phyloP scores from a whole-genome alignment of 345 rosid genomes.

The Cardamine chenopodiifolia region DNA sequence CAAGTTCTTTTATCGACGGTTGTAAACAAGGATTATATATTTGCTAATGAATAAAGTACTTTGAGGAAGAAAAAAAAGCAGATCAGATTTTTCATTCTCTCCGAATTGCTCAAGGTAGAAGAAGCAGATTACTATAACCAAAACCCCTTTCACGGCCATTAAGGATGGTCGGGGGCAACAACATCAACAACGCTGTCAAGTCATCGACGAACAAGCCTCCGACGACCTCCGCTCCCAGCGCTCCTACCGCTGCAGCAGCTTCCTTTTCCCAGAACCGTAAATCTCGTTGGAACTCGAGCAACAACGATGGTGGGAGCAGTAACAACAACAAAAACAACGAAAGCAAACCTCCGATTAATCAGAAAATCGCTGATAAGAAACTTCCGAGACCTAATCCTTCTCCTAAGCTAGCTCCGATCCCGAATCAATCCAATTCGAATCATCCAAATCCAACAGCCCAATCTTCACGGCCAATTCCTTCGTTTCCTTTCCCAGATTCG shows the following conservation, averaged over 20 bases:
- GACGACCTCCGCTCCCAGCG: slow-evolving; percentile 40
- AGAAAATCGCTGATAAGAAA: slow-evolving; percentile 42
- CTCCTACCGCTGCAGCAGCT: slow-evolving; percentile 18
- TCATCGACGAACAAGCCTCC: slow-evolving; percentile 48
- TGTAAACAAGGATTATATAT: too few species aligned
- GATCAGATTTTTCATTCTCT: neutral
- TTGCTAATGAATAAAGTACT: too few species aligned
- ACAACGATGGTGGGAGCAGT: slow-evolving; percentile 37
- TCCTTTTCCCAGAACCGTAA: slow-evolving; percentile 52
- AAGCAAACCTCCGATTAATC: slow-evolving; percentile 27
- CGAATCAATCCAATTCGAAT: slow-evolving; percentile 46
- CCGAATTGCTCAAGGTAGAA: neutral
- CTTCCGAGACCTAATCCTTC: slow-evolving; percentile 44
- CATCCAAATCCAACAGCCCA: slow-evolving; percentile 47
- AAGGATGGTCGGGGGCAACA: slow-evolving; percentile 63
- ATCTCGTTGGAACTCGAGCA: slow-evolving; percentile 62
- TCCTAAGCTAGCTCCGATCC: slow-evolving; percentile 35
- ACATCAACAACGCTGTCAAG: slow-evolving; percentile 37
- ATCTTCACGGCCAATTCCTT: slow-evolving; percentile 38
- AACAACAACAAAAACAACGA: slow-evolving; percentile 25
- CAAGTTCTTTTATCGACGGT: too few species aligned
- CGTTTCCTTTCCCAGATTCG: slow-evolving; percentile 57
- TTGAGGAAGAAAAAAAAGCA: too few species aligned
- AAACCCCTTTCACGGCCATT: slow-evolving; percentile 2
- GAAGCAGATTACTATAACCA: slow-evolving; percentile 1